Percentiles rank a stretch among this genome's conserved stretches.
Conservation (phyloP, 768 basidiomycete species). For the Krasilnikovozyma curviuscula region DNA sequence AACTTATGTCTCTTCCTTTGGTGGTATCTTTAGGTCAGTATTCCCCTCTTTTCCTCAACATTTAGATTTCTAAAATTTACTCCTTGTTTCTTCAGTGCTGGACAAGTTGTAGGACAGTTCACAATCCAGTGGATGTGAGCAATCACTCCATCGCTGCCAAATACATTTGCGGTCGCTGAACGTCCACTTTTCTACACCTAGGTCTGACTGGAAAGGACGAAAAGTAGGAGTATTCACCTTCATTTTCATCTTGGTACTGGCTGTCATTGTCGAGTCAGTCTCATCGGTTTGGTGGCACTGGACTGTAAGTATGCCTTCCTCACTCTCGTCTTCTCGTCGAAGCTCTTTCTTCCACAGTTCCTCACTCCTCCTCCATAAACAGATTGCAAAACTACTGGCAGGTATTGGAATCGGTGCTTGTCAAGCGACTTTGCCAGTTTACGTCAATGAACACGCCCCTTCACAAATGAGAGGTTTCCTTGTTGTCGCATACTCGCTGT, state of each 20-base stretch:
- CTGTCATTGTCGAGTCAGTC: slow-evolving; percentile 14
- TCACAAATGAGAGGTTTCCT: slow-evolving; percentile 16
- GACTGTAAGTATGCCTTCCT: too few species aligned
- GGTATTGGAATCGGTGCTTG: slow-evolving; percentile 15
- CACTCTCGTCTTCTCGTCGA: too few species aligned
- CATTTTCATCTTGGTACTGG: slow-evolving; percentile 8
- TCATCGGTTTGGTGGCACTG: slow-evolving; percentile 14
- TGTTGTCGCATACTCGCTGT: slow-evolving; percentile 12
- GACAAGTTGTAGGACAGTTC: slow-evolving; percentile 17
- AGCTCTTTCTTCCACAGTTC: too few species aligned
- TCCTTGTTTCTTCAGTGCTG: slow-evolving; percentile 15
- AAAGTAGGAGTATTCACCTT: slow-evolving; percentile 14
- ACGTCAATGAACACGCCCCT: slow-evolving; percentile 18
- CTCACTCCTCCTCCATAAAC: too few species aligned
- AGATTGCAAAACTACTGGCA: slow-evolving; percentile 15
- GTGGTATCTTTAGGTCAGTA: slow-evolving; percentile 13
- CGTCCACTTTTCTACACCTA: too few species aligned
- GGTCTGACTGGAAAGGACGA: slow-evolving; percentile 14
- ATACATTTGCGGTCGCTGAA: too few species aligned
- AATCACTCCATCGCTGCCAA: slow-evolving; percentile 12
- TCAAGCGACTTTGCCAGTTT: slow-evolving; percentile 15
- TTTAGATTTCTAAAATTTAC: too few species aligned
- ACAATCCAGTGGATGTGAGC: slow-evolving; percentile 10
- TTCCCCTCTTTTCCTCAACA: too few species aligned
- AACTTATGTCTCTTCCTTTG: slow-evolving; percentile 8